Base-by-base conservation (phyloP, 176 grass and related monocot genomes). In the Puccinellia tenuiflora region DNA sequence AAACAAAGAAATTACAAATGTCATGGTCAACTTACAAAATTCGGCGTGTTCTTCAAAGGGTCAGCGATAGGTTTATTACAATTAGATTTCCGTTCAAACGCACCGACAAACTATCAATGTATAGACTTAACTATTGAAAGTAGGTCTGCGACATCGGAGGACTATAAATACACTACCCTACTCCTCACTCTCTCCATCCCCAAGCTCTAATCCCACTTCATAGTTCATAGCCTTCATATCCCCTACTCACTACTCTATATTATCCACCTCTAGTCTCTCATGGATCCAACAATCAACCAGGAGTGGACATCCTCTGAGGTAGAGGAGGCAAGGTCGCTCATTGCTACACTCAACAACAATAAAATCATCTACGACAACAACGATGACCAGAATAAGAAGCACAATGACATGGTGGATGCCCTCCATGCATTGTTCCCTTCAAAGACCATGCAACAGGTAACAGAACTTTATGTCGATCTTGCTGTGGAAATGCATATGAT, bases 381-480 rank as follows among this genome's bases (percentile, higher is more conserved):
- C 7, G 5, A 34, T 16, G 7, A 22, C 9, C 24, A 10, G 3
- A 79, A 72, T 67, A 64, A 66, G 59, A 57, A 21, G 21, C 81
- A 84, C 31, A 50, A 31, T 2, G 8, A 13, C 30, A 76, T 70
- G 7, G 50, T 85, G 39, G 20, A 24, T 14, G 13, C n/a, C 31
- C 39, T 89, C 22, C 60, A 61, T 0, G 69, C 22, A 18, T 21
- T 10, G 18, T 85, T 85, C 48, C 87, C 82, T 3, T 25, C 38
- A 72, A 89, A 75, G 82, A 37, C 63, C 40, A 39, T 5, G 50
- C 21, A 28, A 0, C 59, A 89, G 69, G 82, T 89, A 81, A 81
- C 7, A 9, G 24, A 52, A 34, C 17, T 85, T 51, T 89, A 89
- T 6, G 22, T 85, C 65, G 61, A 89, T 6, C 30, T 89, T 0